Evolutionary conservation across 2,329 filamentous ascomycete species (phyloP).

Genomic region (Stagonosporopsis vannaccii): DNA sequence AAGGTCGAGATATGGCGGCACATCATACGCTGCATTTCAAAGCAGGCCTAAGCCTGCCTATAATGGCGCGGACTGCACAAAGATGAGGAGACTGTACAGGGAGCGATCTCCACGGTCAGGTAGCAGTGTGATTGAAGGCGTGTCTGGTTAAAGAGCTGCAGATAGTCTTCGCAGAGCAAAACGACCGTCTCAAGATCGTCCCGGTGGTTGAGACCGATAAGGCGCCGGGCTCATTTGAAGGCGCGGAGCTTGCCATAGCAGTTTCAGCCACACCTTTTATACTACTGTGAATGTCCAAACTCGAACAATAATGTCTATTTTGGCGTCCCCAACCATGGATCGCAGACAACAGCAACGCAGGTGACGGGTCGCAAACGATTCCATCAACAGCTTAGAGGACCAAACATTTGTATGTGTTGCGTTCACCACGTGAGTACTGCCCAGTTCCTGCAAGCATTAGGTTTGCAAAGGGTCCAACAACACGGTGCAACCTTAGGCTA

Average conservation of each 20-base stretch:
- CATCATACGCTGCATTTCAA: not conserved
- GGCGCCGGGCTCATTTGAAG: not conserved
- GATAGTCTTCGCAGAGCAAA: not conserved
- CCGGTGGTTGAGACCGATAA: constrained; percentile 1
- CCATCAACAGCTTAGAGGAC: not conserved
- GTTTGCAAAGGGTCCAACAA: not conserved
- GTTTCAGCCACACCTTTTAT: not conserved
- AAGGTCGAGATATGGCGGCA: not conserved
- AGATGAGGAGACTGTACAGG: not conserved
- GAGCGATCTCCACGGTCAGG: not conserved
- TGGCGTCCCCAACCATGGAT: not conserved
- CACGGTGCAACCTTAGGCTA: constrained; percentile 6
- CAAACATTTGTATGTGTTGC: not conserved
- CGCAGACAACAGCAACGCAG: not conserved
- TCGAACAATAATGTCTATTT: not conserved
- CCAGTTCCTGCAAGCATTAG: not conserved
- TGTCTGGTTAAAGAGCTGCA: not conserved
- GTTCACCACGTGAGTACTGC: not conserved
- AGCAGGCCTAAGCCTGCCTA: not conserved
- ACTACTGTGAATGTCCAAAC: not conserved
- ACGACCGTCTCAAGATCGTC: not conserved
- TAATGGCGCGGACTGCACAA: not conserved
- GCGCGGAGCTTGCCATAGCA: not conserved
- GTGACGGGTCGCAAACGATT: constrained; percentile 7
- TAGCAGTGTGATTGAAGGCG: not conserved